Evolutionary conservation across 2,329 filamentous ascomycete genomes (phyloP), one percentile per base, ranked within the genome.

Genomic region (Ophiocordyceps camponoti-rufipedis): DNA sequence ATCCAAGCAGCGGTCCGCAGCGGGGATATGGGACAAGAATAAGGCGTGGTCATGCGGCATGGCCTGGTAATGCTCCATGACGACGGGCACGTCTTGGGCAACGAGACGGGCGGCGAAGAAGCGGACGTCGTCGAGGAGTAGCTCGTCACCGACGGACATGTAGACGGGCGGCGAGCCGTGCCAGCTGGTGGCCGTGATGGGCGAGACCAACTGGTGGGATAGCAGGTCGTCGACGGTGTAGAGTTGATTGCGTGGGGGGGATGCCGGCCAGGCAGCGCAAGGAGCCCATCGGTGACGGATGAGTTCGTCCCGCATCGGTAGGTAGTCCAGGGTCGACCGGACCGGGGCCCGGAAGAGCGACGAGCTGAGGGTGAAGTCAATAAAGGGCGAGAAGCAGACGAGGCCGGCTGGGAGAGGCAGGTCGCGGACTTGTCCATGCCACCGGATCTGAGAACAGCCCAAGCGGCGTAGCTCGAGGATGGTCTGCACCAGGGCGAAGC

Each of bases 31-130:
- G 2, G 67, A 59, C 46, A 85, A 61, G 1, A 84, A 50, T 50
- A 77, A 54, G 1, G 71, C 74, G 55, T 85, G 89, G 52, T 75
- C 77, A 61, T 88, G 84, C 45, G 85, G 82, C 84, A 89, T 89
- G 3, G 76, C 80, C 58, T 87, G 79, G 56, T 78, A 91, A 61
- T 85, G 75, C 56, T 84, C 75, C 54, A 78, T 82, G 4, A 75
- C 67, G 0, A 88, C 73, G 0, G 54, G 55, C 0, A 80, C 79
- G 5, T 74, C 76, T 42, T 82, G 73, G 8, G 54, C 50, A 14
- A 66, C 65, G 11, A 83, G 65, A 38, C 70, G 68, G 39, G 64
- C 60, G 0, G 78, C 81, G 2, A 85, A 56, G 45, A 75, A 74
- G 50, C 69, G 70, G 48, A 69, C 70, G 58, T 87, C 82, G 57